Evolutionary conservation across 2,329 filamentous ascomycete species (phyloP), one percentile per base, ranked within the genome.

Genomic region (Trichoderma lentiforme): DNA sequence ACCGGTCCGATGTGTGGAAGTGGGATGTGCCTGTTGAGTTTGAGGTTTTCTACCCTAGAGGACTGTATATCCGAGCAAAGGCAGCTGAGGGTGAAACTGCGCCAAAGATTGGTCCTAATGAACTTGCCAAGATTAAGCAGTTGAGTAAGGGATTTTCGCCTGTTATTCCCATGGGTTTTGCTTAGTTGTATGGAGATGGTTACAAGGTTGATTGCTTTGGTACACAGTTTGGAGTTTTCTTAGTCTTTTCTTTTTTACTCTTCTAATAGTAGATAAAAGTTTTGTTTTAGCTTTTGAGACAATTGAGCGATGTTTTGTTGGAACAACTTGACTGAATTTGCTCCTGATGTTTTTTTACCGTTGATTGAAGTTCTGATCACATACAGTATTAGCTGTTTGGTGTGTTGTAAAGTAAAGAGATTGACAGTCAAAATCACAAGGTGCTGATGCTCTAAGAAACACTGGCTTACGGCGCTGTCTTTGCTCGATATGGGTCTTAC

Each of bases 11-110:
- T 51, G 61, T 64, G 15, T 64, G 61, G 61, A 64, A 47, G 36
- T 64, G 61, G 61, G 36, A 64, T 64, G 61, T 64, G 39, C 61
- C 61, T 8, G 61, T 64, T 32, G 61, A 64, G 18, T 64, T 64
- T 64, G 36, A 64, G 26, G 28, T 64, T 18, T 64, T 64, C 61
- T 64, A 64, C n/a, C 61, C 61, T 28, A 26, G 26, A 12, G 61
- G 61, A 14, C 18, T 64, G 18, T 64, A 64, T 14, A 39, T 64
- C 8, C 47, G 36, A n/a, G 61, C 61, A 8, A 64, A 47, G 36
- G 2, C 61, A 28, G 15, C 36, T 21, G 61, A 64, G 26, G 61
- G 61, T 3, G 61, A 64, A 30, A 18, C 36, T 64, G 61, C 61
- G 11, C 61, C 61, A 6, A 64, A 32, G 26, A 21, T 64, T 21